These are phyloP conservation scores for Amylostereum areolatum DNA, from an alignment of 1,284 basidiomycete genomes.

Conservation along the genomic window DNA sequence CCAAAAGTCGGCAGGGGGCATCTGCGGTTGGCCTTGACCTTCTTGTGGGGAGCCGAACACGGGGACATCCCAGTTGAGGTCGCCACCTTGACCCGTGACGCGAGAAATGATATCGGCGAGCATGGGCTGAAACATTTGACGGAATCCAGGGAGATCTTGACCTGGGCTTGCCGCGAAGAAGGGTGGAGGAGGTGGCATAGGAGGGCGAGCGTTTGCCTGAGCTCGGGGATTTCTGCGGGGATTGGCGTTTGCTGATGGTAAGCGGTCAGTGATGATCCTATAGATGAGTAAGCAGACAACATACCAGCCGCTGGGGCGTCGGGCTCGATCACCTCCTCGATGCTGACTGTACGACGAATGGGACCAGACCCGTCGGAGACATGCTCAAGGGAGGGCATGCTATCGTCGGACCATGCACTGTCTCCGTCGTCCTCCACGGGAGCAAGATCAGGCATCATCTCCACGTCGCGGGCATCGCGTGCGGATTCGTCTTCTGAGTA, in stretches of 20 bases:
- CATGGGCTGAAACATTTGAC: background rate
- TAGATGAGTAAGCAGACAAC: no score
- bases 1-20: background rate
- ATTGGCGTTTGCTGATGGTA: no score
- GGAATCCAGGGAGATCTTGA: background rate
- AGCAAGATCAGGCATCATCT: slow-evolving; percentile 16
- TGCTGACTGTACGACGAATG: slow-evolving; percentile 36
- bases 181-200: no score
- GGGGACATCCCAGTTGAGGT: background rate
- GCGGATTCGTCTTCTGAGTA: slow-evolving; percentile 17
- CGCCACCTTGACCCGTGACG: background rate
- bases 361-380: slow-evolving; percentile 4
- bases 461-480: slow-evolving; percentile 23
- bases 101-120: background rate
- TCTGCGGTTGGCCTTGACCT: background rate
- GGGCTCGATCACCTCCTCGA: slow-evolving; percentile 30
- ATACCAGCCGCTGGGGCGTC: background rate
- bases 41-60: background rate
- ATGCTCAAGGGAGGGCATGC: slow-evolving; percentile 18
- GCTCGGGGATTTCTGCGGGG: no score
- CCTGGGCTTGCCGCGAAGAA: no score
- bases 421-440: slow-evolving; percentile 25
- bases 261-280: no score
- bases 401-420: slow-evolving; percentile 23
- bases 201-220: no score